Percentiles rank a stretch among this genome's conserved stretches.
Conservation (phyloP, 2,329 filamentous ascomycete species). For the Penicillium sp. region DNA sequence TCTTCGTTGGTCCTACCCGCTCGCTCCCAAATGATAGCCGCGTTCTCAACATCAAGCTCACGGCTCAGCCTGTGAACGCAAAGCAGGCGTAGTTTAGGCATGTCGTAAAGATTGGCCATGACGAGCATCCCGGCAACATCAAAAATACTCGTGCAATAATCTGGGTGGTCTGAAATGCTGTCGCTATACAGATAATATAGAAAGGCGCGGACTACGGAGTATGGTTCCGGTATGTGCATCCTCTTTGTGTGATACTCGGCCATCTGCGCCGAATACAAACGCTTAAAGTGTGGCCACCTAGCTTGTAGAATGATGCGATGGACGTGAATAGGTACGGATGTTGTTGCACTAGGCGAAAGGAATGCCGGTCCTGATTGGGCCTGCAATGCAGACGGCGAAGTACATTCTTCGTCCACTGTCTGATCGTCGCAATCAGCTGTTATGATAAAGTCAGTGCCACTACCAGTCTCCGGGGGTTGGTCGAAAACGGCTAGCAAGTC, state of each 20-base stretch:
- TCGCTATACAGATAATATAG: conserved; percentile 97
- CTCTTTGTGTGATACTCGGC: conserved; percentile 93
- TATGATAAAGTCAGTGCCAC: conserved; percentile 84
- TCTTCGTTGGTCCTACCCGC: conserved; percentile 86
- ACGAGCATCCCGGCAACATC: conserved; percentile 93
- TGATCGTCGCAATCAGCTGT: conserved; percentile 76
- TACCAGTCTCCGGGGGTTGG: conserved; percentile 74
- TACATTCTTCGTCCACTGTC: conserved; percentile 46
- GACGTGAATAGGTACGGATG: conserved; percentile 83
- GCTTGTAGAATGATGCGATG: conserved; percentile 92
- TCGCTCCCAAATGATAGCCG: conserved; percentile 94
- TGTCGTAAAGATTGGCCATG: conserved; percentile 97
- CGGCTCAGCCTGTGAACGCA: conserved; percentile 87
- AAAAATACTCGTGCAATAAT: conserved; percentile 61
- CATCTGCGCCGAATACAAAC: conserved; percentile 92
- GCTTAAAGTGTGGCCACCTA: conserved; percentile 93
- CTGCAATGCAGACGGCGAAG: conserved; percentile 20
- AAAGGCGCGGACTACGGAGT: conserved; percentile 89
- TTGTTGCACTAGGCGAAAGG: conserved; percentile 40
- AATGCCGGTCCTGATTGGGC: conserved; percentile 26
- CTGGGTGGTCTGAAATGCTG: conserved; percentile 64
- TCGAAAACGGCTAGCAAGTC: conserved; percentile 88
- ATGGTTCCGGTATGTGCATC: conserved; percentile 97
- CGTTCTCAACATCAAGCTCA: conserved; percentile 90
- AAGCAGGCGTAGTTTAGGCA: conserved; percentile 83